Percentiles rank a stretch among this genome's conserved stretches.
Conservation (phyloP, 495 filamentous ascomycete genomes). For the Neurospora tetraspora region DNA sequence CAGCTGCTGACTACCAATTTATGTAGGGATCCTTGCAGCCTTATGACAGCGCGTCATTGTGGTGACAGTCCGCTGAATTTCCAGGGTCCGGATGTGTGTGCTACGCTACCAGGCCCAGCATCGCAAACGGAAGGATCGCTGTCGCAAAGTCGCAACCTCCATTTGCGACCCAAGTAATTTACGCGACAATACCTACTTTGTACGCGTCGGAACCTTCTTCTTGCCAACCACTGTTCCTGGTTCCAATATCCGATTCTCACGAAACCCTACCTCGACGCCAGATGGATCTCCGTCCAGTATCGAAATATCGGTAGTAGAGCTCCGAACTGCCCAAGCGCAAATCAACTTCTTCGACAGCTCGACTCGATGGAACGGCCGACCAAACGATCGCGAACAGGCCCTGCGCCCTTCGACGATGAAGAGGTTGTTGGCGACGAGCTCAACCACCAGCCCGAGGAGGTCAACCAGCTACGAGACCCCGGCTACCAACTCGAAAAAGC, state of each 20-base stretch:
- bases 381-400: slow-evolving; percentile 46
- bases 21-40: not conserved
- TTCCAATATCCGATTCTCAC: not conserved
- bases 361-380: slow-evolving; percentile 44
- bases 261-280: not conserved
- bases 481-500: slow-evolving; percentile 46
- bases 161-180: not conserved
- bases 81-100: not conserved
- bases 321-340: not conserved
- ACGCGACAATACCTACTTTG: not conserved
- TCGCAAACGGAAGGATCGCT: not conserved
- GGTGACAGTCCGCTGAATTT: not conserved
- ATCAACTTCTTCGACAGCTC: not conserved
- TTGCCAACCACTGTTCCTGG: not conserved
- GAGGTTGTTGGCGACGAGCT: slow-evolving; percentile 36
- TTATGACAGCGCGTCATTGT: not conserved
- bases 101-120: not conserved
- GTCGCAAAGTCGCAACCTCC: not conserved
- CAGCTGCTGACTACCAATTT: not conserved
- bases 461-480: slow-evolving; percentile 35
- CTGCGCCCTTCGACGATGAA: slow-evolving; percentile 25
- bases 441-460: slow-evolving; percentile 28
- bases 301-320: not conserved
- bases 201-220: not conserved
- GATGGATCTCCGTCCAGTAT: not conserved